Base-by-base conservation (phyloP, 192 early-diverging fungal species). In the Entomortierella parvispora region DNA sequence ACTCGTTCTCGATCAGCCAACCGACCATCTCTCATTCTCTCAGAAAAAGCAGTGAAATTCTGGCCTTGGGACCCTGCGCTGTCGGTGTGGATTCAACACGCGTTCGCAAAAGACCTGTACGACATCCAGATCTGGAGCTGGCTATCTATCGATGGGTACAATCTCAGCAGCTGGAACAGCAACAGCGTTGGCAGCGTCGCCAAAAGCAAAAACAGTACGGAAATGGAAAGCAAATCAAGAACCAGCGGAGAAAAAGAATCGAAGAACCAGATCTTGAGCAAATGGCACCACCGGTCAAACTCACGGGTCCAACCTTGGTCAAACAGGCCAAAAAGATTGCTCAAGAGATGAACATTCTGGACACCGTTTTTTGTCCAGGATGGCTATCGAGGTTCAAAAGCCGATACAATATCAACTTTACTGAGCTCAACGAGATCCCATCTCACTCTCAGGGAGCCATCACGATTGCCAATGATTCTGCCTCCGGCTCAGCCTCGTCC, bases 301-400 rank as follows among this genome's bases (percentile, higher is more conserved):
- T 77, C 15, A 51, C 74, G 7, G 74, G 74, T 11, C 60, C 72
- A 22, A 22, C 40, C 9, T 18, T 77, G 37, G 22, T 77, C 18
- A 47, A 53, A 33, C 43, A 77, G 25, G 74, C 74, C 0, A 68
- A 58, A 49, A 48, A 49, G 45, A 68, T 77, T 18, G 74, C 74
- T 7, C 14, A 57, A 33, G 74, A 77, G 43, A 77, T 77, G 74
- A 22, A 64, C 20, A 68, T 68, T 23, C 28, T 53, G 2, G 65
- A 68, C 43, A 77, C 60, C 1, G 74, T 77, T 25, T 68, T 77
- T 40, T 68, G 74, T 52, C 55, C 74, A 4, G 74, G 65, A 26
- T 77, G 74, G 74, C 61, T 77, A 8, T 55, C 74, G 1, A 45
- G 74, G 22, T 77, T 77, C 55, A 77, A 77, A 43, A 34, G 60